Evolutionary conservation across 1,284 basidiomycete genomes (phyloP).

Genomic region (Rhodofomes roseus): DNA sequence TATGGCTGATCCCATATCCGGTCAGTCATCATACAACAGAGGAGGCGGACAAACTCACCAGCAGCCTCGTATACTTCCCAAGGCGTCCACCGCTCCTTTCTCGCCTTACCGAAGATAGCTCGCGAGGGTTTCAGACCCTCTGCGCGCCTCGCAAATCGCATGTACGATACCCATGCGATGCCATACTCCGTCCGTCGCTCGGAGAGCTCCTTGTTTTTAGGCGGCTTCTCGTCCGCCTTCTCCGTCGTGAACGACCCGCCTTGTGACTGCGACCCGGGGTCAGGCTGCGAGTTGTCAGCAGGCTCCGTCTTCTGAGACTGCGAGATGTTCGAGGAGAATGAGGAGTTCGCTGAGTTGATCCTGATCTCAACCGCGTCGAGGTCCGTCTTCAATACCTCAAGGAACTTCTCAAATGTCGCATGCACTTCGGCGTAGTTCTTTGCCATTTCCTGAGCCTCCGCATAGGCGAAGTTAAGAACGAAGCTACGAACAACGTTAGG

Average conservation of each 20-base stretch:
- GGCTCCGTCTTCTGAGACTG: constrained; percentile 23
- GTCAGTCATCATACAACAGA: not conserved
- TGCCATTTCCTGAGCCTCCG: constrained; percentile 77
- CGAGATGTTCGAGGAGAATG: constrained; percentile 32
- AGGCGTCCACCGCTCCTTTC: constrained; percentile 80
- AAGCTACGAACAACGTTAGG: constrained; percentile 48
- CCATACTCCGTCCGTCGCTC: constrained; percentile 67
- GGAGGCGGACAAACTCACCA: constrained; percentile 45
- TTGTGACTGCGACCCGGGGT: constrained; percentile 15
- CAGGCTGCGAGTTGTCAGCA: constrained; percentile 5
- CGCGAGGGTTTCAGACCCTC: constrained; percentile 83
- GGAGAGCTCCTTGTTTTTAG: constrained; percentile 49
- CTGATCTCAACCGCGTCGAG: constrained; percentile 66
- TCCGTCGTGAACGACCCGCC: constrained; percentile 40
- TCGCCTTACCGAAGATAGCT: constrained; percentile 78
- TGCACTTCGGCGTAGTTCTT: constrained; percentile 68
- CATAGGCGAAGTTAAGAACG: constrained; percentile 85
- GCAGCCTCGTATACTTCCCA: constrained; percentile 96
- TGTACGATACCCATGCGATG: constrained; percentile 81
- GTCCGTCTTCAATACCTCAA: constrained; percentile 66
- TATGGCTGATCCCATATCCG: constrained; percentile 53
- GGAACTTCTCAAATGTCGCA: constrained; percentile 65
- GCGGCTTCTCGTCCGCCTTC: constrained; percentile 42
- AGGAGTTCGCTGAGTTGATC: constrained; percentile 41
- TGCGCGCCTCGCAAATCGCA: constrained; percentile 86